Evolutionary conservation across 345 rosid species (phyloP), one percentile per base, ranked within the genome.

Genomic region (Nephelium lappaceum): DNA sequence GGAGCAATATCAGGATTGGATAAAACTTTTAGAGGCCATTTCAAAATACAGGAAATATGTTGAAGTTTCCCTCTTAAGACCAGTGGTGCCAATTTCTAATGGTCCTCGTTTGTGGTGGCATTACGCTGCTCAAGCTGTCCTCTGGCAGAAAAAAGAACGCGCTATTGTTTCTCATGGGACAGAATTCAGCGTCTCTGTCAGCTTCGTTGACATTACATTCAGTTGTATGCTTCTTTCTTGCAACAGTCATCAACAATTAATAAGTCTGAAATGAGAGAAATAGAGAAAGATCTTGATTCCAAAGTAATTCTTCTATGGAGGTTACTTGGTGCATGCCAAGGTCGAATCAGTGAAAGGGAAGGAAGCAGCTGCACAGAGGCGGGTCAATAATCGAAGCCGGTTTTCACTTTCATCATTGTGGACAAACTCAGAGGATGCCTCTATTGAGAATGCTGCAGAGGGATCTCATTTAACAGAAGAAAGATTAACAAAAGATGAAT

Each of bases 261-360:
- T 69, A 73, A 74, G 80, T 85, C 86, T 69, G 92, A 92, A 80
- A 88, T 93, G 80, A 89, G 97, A 84, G 98, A 89, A 81, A 92
- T 92, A 66, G 99, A 96, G 84, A 94, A 81, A 83, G 91, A 96
- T 87, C 95, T 96, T 31, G 98, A 94, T 85, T 88, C 92, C 55
- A 94, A 96, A 93, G 97, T 96, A 77, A 89, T 96, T 88, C 93
- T 96, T 71, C 79, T 94, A 67, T 96, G 98, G 97, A 94, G 99
- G 99, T 96, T 96, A 80, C 98, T 96, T 83, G 36, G 99, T 97
- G 69, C 99, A 96, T 91, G 99, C 95, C 60, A 96, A 93, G 91
- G 91, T 90, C 87, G 98, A 96, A 89, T 90, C 97, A 75, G 95
- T 92, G 58, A 93, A 85, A 82, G 88, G 91, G 16, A 96, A 93